Evolutionary conservation across 1,139 yeast species (phyloP).

Genomic region (Scheffersomyces stambukii): DNA sequence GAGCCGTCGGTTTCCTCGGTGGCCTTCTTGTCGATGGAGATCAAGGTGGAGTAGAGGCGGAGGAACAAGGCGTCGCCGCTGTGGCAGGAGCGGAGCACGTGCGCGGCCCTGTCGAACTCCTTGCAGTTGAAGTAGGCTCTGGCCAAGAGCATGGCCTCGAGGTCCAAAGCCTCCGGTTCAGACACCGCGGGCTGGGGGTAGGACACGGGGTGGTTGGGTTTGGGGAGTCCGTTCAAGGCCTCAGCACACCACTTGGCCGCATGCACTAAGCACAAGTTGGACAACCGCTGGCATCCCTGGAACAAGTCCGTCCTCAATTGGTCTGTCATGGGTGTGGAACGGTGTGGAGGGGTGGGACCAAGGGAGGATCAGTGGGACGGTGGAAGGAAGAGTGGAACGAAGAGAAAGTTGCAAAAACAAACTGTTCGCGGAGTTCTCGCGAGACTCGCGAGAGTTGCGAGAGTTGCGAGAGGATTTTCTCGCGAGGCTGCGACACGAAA

Average conservation of each 20-base stretch:
- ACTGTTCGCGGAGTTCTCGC: conserved; percentile 1
- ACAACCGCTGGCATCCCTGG: conserved; percentile 22
- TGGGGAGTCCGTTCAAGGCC: conserved; percentile 51
- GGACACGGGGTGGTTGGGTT: conserved; percentile 5
- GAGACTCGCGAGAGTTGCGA: conserved; percentile 1
- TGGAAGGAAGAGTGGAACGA: conserved; percentile 1
- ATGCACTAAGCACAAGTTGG: conserved; percentile 52
- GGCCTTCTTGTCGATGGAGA: conserved; percentile 70
- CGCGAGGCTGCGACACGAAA: no score
- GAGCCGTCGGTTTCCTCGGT: conserved; percentile 72
- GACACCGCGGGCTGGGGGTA: conserved; percentile 5
- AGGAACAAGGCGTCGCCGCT: conserved; percentile 61
- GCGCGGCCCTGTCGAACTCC: conserved; percentile 80
- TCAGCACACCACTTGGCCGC: conserved; percentile 84
- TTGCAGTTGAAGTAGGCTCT: conserved; percentile 74
- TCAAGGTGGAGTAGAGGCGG: conserved; percentile 60
- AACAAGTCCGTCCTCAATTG: conserved; percentile 21
- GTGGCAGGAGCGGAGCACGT: conserved; percentile 47
- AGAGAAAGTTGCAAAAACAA: conserved; percentile 1
- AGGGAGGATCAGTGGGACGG: no score
- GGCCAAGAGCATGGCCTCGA: no score
- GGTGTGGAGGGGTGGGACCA: conserved; percentile 2
- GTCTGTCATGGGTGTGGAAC: conserved; percentile 4
- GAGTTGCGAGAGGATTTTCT: no score
- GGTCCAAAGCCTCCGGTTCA: no score